Base-by-base conservation (phyloP, 2,329 filamentous ascomycete species). In the Pezicula radicicola region DNA sequence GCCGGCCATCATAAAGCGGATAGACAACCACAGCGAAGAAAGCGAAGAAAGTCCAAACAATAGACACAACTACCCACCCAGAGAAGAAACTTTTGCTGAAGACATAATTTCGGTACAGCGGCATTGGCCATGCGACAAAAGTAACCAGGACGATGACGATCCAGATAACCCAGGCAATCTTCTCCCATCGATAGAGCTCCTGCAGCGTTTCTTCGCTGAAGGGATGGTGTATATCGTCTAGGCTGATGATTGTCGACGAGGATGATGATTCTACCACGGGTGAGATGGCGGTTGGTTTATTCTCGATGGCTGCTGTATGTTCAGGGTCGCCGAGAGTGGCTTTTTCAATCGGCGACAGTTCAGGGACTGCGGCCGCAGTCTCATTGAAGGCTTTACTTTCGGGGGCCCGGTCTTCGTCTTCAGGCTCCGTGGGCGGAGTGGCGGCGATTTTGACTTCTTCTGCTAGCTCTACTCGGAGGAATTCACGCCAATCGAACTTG, bases 21-120 rank as follows among this genome's bases (percentile, higher is more conserved):
- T 71, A 78, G 1, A 78, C 55, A 0, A 76, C 70, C 0, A 78
- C 75, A 0, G 72, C 71, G 7, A 66, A 60, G 44, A 78, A 72
- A 0, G 75, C 75, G 40, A 70, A 62, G 52, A 77, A 78, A 46
- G 76, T 73, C 77, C 77, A 81, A 28, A 81, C 73, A 15, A 81
- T 75, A 0, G 71, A 70, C 0, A 81, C 63, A 0, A 76, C 67
- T 1, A 80, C 62, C 77, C 77, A 81, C 0, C 75, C 77, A 1
- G 66, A 63, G 46, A 74, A 81, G 54, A 80, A 80, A 33, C 66
- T 59, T 56, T 69, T 70, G 0, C 69, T 75, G 54, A 78, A 79
- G 37, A 79, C 70, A 49, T 72, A 79, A 57, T 74, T 64, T 2
- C 75, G 70, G 55, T 79, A 78, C 5, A 79, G 65, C 19, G 76